Conservation (phyloP, 441 rosid species). For the Syzygium syzygioides region DNA sequence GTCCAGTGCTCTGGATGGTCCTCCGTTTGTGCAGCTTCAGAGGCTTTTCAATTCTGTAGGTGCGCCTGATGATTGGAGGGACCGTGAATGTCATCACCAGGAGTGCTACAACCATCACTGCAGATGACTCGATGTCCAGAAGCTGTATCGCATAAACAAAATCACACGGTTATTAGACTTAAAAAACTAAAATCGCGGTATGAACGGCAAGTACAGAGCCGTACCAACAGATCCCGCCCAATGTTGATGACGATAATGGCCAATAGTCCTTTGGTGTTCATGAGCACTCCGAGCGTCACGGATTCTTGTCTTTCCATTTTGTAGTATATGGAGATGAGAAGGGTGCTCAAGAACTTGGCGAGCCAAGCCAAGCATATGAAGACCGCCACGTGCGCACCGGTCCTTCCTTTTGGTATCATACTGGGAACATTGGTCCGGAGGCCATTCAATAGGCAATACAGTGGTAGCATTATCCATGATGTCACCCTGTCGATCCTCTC, state of each 20-base stretch:
- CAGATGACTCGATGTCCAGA: neutral
- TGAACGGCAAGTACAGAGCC: neutral
- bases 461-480: conserved; percentile 5
- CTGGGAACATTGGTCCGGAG: neutral
- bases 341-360: conserved; percentile 8
- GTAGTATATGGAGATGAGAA: neutral
- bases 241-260: conserved; percentile 1
- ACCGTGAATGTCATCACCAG: conserved; percentile 5
- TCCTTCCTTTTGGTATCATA: neutral
- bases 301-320: neutral
- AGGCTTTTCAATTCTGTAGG: neutral
- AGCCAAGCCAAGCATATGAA: neutral
- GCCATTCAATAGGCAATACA: conserved; percentile 3
- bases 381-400: rapidly evolving
- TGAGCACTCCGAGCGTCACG: conserved; percentile 1
- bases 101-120: neutral
- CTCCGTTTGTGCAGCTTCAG: neutral
- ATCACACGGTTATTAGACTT: neutral
- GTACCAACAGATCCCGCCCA: conserved; percentile 1
- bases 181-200: neutral
- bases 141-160: neutral
- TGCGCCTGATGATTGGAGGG: neutral
- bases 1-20: neutral
- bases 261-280: conserved; percentile 14
- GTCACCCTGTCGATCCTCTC: conserved; percentile 2